Percentiles rank a stretch among this genome's conserved stretches.
These are phyloP conservation scores for Ogataea polymorpha DNA, from an alignment of 805 yeast genomes.

Conservation along the genomic window DNA sequence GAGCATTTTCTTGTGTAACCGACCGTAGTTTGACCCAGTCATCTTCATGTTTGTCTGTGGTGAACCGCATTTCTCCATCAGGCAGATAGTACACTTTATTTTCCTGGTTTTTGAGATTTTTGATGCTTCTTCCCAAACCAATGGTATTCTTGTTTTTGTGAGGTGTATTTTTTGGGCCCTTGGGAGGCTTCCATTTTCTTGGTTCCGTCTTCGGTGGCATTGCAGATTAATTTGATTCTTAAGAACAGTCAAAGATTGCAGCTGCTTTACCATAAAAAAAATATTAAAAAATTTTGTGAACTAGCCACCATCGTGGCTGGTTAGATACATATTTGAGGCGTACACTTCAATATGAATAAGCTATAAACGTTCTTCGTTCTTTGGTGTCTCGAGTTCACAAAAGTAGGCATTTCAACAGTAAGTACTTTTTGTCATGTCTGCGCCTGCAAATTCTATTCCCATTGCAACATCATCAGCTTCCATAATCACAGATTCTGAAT, in stretches of 20 bases:
- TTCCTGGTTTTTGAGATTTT: constrained; percentile 67
- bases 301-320: constrained; percentile 5
- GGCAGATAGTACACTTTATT: constrained; percentile 70
- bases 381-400: background rate
- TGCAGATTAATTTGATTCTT: background rate
- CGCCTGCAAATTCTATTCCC: background rate
- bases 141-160: constrained; percentile 79
- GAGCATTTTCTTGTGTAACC: constrained; percentile 88
- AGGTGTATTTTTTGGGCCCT: constrained; percentile 88
- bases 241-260: background rate
- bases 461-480: constrained; percentile 14
- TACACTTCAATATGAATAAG: background rate
- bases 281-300: constrained; percentile 3
- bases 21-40: constrained; percentile 88
- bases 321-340: constrained; percentile 4
- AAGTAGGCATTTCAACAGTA: background rate
- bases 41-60: constrained; percentile 81
- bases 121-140: constrained; percentile 83
- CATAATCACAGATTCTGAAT: constrained; percentile 18
- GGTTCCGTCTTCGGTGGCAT: constrained; percentile 46
- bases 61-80: constrained; percentile 85
- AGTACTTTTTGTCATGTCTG: background rate
- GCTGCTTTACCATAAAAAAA: background rate
- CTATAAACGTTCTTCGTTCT: background rate
- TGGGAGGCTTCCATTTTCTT: constrained; percentile 83